Conservation (phyloP, 1,284 basidiomycete species). For the Sparassis latifolia region DNA sequence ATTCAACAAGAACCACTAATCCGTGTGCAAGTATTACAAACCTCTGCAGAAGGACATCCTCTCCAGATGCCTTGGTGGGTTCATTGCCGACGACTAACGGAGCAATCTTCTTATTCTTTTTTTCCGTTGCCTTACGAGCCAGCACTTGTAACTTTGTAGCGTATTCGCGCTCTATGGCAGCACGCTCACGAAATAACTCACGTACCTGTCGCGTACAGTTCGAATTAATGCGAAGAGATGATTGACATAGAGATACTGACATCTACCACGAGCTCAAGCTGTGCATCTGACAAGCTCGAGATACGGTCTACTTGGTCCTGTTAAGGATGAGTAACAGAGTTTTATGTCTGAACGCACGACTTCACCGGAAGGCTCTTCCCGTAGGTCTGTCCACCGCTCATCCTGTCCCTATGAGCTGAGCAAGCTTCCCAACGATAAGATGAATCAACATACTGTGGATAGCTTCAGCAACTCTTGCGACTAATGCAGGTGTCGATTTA, state of each 20-base stretch:
- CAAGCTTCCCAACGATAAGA: too few species aligned
- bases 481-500: too few species aligned
- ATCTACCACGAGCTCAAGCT: conserved; percentile 57
- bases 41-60: conserved; percentile 50
- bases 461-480: too few species aligned
- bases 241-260: conserved; percentile 30
- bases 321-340: neutral
- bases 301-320: conserved; percentile 36
- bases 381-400: conserved; percentile 17
- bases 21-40: conserved; percentile 18
- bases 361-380: conserved; percentile 24
- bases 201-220: conserved; percentile 42
- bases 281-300: conserved; percentile 45
- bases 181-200: conserved; percentile 63
- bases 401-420: neutral
- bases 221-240: neutral
- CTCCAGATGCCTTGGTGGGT: conserved; percentile 58
- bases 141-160: conserved; percentile 61
- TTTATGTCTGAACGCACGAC: neutral
- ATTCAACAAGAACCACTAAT: neutral
- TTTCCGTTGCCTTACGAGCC: conserved; percentile 62
- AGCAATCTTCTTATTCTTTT: conserved; percentile 53
- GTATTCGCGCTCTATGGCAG: conserved; percentile 69
- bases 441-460: too few species aligned
- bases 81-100: conserved; percentile 57